These are phyloP conservation scores for Prosopis cineraria DNA, from an alignment of 306 rosid species.

Conservation along the genomic window DNA sequence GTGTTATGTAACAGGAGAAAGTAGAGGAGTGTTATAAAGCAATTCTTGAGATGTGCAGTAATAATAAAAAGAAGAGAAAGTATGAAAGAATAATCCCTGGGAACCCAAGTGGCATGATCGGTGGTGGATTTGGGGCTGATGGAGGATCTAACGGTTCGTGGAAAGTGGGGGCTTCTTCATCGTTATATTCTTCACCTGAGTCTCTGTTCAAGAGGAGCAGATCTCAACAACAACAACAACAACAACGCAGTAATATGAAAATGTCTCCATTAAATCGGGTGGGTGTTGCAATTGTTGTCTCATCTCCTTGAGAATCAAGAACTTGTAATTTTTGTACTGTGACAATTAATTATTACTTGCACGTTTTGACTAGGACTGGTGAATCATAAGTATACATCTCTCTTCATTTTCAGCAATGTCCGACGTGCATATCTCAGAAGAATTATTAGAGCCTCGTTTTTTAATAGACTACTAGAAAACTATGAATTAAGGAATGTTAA, in stretches of 20 bases:
- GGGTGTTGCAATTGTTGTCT: constrained; percentile 52
- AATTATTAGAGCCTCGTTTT: neutral
- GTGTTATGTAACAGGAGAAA: constrained; percentile 62
- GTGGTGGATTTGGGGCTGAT: constrained; percentile 58
- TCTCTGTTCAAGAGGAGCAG: constrained; percentile 69
- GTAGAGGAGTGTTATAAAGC: constrained; percentile 68
- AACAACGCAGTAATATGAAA: constrained; percentile 31
- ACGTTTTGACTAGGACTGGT: neutral
- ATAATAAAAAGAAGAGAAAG: constrained; percentile 51
- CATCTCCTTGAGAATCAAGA: constrained; percentile 43
- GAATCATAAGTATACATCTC: no score
- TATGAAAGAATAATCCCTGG: constrained; percentile 42
- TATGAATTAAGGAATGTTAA: no score
- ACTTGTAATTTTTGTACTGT: neutral
- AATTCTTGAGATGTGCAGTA: constrained; percentile 5
- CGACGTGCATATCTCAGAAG: neutral
- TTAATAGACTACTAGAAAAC: no score
- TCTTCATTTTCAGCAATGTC: no score
- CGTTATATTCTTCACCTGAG: constrained; percentile 45
- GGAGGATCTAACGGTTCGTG: constrained; percentile 83
- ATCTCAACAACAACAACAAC: constrained; percentile 56
- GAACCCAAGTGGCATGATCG: constrained; percentile 80
- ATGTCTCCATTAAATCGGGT: constrained; percentile 55
- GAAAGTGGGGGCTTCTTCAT: constrained; percentile 54
- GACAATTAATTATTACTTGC: neutral